Evolutionary conservation across 2,329 filamentous ascomycete genomes (phyloP).

Genomic region (Emericellopsis cladophorae): DNA sequence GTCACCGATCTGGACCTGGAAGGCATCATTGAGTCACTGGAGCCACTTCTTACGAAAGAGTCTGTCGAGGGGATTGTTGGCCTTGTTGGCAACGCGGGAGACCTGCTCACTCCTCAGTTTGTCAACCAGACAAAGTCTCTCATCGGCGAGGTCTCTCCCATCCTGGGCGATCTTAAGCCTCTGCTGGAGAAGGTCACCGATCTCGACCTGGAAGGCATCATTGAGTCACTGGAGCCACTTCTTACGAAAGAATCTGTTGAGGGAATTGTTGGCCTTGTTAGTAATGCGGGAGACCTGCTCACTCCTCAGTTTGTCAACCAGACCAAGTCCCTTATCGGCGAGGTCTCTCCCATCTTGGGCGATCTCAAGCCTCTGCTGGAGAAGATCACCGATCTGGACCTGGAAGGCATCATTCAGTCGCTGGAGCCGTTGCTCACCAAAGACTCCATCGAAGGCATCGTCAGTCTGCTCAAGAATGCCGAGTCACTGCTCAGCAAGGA

Average conservation of each 20-base stretch:
- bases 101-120: too few species aligned
- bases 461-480: conserved; percentile 12
- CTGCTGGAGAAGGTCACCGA: conserved; percentile 10
- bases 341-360: conserved; percentile 7
- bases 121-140: conserved; percentile 12
- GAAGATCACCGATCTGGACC: conserved; percentile 16
- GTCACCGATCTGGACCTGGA: conserved; percentile 17
- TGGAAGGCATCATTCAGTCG: conserved; percentile 16
- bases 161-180: conserved; percentile 11
- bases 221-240: conserved; percentile 12
- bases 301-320: conserved; percentile 7
- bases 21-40: conserved; percentile 12
- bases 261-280: conserved; percentile 12
- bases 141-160: conserved; percentile 14
- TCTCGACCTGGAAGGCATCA: conserved; percentile 16
- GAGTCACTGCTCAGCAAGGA: conserved; percentile 11
- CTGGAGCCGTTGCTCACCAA: conserved; percentile 12
- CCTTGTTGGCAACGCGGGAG: conserved; percentile 7
- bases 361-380: conserved; percentile 16
- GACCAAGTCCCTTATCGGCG: conserved; percentile 16
- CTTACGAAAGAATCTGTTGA: conserved; percentile 13
- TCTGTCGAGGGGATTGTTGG: conserved; percentile 12
- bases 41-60: conserved; percentile 13
- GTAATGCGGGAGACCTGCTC: too few species aligned
- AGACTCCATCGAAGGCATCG: conserved; percentile 10